phyloP scores from a whole-genome alignment of 192 early-diverging fungal species.

The Coemansia sp. region DNA sequence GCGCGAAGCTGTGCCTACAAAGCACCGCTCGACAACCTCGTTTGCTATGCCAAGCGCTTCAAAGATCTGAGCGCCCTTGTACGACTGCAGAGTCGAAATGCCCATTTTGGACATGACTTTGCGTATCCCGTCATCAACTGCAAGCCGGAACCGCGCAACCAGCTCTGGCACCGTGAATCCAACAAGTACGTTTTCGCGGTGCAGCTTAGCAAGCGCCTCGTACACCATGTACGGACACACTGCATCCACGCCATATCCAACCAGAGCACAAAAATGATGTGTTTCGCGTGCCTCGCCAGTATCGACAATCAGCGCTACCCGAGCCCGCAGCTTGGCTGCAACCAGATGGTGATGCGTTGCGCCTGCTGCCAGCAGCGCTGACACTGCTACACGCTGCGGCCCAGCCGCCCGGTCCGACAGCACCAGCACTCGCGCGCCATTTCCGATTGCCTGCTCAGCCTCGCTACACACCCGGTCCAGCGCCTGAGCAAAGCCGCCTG shows the following conservation, averaged over 20 bases:
- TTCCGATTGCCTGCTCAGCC: constrained; percentile 73
- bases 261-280: constrained; percentile 92
- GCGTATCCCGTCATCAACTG: constrained; percentile 88
- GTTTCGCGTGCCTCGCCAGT: constrained; percentile 94
- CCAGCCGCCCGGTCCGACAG: constrained; percentile 74
- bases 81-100: constrained; percentile 93
- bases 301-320: constrained; percentile 86
- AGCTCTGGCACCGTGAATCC: constrained; percentile 62
- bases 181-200: constrained; percentile 73
- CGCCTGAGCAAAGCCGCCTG: constrained; percentile 71
- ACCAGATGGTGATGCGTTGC: constrained; percentile 95
- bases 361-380: constrained; percentile 83
- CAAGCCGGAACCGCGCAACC: constrained; percentile 81
- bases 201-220: constrained; percentile 87
- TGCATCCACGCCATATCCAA: constrained; percentile 95
- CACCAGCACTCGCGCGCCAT: constrained; percentile 79
- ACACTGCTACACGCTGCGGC: constrained; percentile 73
- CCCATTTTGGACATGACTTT: constrained; percentile 99
- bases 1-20: constrained; percentile 92
- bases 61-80: constrained; percentile 99
- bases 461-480: constrained; percentile 88
- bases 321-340: constrained; percentile 80
- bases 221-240: constrained; percentile 91
- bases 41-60: constrained; percentile 91
- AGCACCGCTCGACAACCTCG: constrained; percentile 85